These are phyloP conservation scores for Penicillium decumbens DNA, from an alignment of 2,329 filamentous ascomycete species.

Conservation along the genomic window DNA sequence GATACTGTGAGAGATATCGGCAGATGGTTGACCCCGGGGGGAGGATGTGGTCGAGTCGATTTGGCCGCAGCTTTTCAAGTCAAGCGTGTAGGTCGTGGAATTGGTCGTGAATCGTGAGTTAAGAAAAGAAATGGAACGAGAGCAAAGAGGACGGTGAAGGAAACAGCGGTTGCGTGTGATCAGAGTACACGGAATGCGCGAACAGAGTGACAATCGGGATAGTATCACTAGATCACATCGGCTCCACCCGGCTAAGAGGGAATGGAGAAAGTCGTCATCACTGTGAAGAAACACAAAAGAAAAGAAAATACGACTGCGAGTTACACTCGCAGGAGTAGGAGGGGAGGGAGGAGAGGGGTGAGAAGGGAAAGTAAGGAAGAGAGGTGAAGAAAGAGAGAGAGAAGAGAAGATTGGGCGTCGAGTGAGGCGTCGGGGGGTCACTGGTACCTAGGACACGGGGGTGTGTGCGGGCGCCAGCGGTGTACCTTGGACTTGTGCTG, in stretches of 20 bases:
- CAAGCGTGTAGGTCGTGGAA: conserved; percentile 15
- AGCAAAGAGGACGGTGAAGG: conserved; percentile 13
- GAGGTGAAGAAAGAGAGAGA: conserved; percentile 6
- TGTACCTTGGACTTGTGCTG: conserved; percentile 13
- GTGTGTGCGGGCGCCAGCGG: background rate
- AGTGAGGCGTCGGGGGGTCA: conserved; percentile 16
- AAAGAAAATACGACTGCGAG: conserved; percentile 9
- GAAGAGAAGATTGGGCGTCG: conserved; percentile 12
- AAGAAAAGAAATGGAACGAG: conserved; percentile 18
- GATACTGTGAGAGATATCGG: background rate
- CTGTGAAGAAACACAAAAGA: conserved; percentile 21
- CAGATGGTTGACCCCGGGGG: background rate
- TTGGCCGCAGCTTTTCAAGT: conserved; percentile 7
- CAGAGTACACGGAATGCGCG: conserved; percentile 22
- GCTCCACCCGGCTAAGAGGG: conserved; percentile 22
- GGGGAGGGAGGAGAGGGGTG: conserved; percentile 7
- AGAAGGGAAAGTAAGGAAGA: conserved; percentile 11
- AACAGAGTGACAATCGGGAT: conserved; percentile 14
- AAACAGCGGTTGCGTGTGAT: conserved; percentile 16
- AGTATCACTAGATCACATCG: conserved; percentile 27
- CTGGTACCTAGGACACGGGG: conserved; percentile 11
- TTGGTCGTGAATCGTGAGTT: conserved; percentile 22
- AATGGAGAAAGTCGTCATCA: conserved; percentile 20
- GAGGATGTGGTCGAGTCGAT: background rate
- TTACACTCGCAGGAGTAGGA: conserved; percentile 9